Conservation (phyloP, 1,284 basidiomycete genomes). For the Sanghuangporus sanghuang region DNA sequence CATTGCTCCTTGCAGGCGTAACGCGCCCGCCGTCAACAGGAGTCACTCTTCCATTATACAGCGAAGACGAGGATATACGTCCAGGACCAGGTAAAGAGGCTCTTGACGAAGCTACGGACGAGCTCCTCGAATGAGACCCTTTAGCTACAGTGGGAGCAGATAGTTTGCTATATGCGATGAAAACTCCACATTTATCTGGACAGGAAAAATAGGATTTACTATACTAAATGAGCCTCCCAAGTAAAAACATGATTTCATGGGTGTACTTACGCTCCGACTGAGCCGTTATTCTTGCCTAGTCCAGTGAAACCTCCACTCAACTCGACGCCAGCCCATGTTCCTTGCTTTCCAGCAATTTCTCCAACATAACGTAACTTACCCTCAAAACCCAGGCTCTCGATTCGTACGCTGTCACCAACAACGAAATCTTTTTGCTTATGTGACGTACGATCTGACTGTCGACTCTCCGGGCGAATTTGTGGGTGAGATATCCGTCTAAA, state of each 20-base stretch:
- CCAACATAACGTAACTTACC: slow-evolving; percentile 78
- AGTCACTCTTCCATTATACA: slow-evolving; percentile 38
- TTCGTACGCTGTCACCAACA: slow-evolving; percentile 76
- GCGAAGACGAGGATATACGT: slow-evolving; percentile 24
- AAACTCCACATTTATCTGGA: slow-evolving; percentile 84
- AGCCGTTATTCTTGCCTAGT: slow-evolving; percentile 96
- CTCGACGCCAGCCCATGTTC: slow-evolving; percentile 89
- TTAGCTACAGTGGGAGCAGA: slow-evolving; percentile 66
- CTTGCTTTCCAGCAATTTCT: slow-evolving; percentile 79
- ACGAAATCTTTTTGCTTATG: slow-evolving; percentile 47
- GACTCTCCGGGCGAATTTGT: slow-evolving; percentile 43
- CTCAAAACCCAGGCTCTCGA: slow-evolving; percentile 83
- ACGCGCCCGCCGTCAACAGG: slow-evolving; percentile 38
- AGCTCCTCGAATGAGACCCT: slow-evolving; percentile 53
- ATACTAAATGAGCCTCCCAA: not conserved
- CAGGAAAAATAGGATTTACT: slow-evolving; percentile 87
- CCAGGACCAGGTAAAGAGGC: slow-evolving; percentile 42
- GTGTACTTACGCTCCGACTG: slow-evolving; percentile 76
- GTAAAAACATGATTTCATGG: not conserved
- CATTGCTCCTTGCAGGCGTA: slow-evolving; percentile 27
- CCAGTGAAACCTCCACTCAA: slow-evolving; percentile 80
- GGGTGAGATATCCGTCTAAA: slow-evolving; percentile 21
- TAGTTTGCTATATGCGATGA: slow-evolving; percentile 80
- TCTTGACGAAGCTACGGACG: slow-evolving; percentile 75
- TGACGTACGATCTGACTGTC: slow-evolving; percentile 54